phyloP scores from a whole-genome alignment of 257 asterid species.

The Solanum medicagineum region DNA sequence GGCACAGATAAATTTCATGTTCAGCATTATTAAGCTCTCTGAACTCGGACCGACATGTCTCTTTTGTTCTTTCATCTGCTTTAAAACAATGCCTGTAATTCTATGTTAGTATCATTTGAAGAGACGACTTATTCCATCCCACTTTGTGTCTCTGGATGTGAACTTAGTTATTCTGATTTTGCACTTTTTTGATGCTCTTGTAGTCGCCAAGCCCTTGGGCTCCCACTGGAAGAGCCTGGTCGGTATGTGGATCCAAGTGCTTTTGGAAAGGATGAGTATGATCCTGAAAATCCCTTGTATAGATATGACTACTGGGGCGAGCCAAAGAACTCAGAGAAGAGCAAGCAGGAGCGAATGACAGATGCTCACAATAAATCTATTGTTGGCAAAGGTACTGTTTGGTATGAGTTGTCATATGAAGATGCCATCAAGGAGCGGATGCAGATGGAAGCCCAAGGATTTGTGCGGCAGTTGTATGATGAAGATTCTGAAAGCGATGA shows the following conservation, averaged over 20 bases:
- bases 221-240: constrained; percentile 88
- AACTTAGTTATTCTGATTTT: background rate
- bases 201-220: constrained; percentile 92
- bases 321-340: constrained; percentile 94
- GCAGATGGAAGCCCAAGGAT: constrained; percentile 63
- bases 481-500: constrained; percentile 15
- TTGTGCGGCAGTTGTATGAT: constrained; percentile 28
- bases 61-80: background rate
- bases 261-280: constrained; percentile 79
- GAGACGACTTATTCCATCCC: background rate
- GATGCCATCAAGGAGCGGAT: constrained; percentile 59
- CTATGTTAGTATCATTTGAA: background rate
- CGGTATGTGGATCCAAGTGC: constrained; percentile 55
- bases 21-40: background rate
- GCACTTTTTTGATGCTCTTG: constrained; percentile 3
- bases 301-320: constrained; percentile 99
- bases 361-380: constrained; percentile 90
- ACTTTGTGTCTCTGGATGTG: background rate
- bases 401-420: constrained; percentile 93
- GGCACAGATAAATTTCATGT: background rate
- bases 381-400: constrained; percentile 78
- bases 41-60: background rate
- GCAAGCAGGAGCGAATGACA: constrained; percentile 69
- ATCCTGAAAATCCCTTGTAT: constrained; percentile 66
- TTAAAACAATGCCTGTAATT: background rate